Evolutionary conservation across 169 alveolate genomes (phyloP), one percentile per base, ranked within the genome.

Genomic region (Plasmodium adleri): DNA sequence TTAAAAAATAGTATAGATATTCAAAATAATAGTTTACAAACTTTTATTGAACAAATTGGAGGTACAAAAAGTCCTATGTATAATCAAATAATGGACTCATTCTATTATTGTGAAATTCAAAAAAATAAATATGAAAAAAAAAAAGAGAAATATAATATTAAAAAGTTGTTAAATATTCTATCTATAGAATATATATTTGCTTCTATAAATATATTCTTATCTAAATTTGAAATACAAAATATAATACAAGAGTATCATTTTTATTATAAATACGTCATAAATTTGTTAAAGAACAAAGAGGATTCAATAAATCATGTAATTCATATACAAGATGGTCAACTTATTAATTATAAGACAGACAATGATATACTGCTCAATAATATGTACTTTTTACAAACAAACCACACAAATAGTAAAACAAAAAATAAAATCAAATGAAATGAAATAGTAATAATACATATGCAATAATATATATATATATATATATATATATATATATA

Each of bases 21-120:
- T 10, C 91, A 83, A 70, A 83, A 49, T 59, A 68, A 83, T 72
- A 83, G 86, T 13, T 63, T 83, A 20, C 43, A 83, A 70, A 83
- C 60, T 22, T 83, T 83, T 58, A 63, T 83, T 32, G 85, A 83
- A 22, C 91, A 83, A 83, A 68, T 83, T 54, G 91, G 91, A 17
- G 91, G 91, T 0, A 54, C 59, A 62, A 83, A 45, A 28, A 58
- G 91, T 47, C 39, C 39, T 47, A 70, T 68, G 49, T 83, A 70
- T 28, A 83, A 70, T 22, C 74, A 83, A 70, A 83, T 83, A 59
- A 71, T 68, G 60, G 85, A 83, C 74, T 83, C 91, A 28, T 83
- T 83, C 49, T 83, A 83, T 49, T 83, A 83, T 72, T 83, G 91
- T 70, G 91, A 83, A 83, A 83, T 83, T 83, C 91, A 83, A 52